Evolutionary conservation across 495 filamentous ascomycete species (phyloP).

Genomic region (Penicillium robsamsonii): DNA sequence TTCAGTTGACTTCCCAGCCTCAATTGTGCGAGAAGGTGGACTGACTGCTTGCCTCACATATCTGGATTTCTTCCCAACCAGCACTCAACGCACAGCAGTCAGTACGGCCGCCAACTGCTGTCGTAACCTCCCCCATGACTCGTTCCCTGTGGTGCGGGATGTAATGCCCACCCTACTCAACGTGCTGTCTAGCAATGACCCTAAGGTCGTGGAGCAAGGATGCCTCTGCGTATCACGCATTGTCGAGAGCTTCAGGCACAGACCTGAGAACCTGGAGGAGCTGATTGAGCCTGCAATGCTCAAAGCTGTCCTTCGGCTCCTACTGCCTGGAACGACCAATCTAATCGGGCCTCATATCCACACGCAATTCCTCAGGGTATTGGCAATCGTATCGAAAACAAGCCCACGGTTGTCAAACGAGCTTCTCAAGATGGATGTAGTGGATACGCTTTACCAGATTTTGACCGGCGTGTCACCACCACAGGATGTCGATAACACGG

Average conservation of each 20-base stretch:
- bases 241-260: constrained; percentile 91
- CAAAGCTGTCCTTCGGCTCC: constrained; percentile 79
- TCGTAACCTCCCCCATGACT: constrained; percentile 90
- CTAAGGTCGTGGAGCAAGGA: constrained; percentile 94
- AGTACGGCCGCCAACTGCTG: constrained; percentile 98
- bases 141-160: constrained; percentile 80
- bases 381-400: constrained; percentile 82
- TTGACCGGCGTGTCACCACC: constrained; percentile 94
- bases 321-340: constrained; percentile 93
- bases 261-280: constrained; percentile 84
- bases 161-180: constrained; percentile 94
- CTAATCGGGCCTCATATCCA: constrained; percentile 93
- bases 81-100: constrained; percentile 93
- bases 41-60: constrained; percentile 90
- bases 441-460: constrained; percentile 97
- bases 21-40: constrained; percentile 94
- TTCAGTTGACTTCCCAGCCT: constrained; percentile 91
- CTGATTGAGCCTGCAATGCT: constrained; percentile 85
- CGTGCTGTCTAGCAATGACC: constrained; percentile 87
- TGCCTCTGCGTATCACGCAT: constrained; percentile 96
- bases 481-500: constrained; percentile 71
- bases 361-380: constrained; percentile 89
- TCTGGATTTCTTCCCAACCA: constrained; percentile 96
- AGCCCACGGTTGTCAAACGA: constrained; percentile 86
- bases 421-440: constrained; percentile 93